Evolutionary conservation across 1,139 yeast genomes (phyloP).

Genomic region (Suhomyces wounanorum): DNA sequence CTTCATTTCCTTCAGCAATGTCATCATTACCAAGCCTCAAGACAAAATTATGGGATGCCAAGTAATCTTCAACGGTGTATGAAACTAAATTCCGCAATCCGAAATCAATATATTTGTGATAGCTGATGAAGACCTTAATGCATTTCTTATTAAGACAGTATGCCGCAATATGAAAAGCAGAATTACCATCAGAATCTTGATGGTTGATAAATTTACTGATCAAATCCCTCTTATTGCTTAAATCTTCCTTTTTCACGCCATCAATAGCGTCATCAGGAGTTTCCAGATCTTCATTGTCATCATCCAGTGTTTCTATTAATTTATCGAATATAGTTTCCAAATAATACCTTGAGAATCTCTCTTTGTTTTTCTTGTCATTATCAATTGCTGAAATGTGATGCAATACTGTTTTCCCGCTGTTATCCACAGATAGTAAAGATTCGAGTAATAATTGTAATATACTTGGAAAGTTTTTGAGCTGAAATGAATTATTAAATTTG

Average conservation of each 20-base stretch:
- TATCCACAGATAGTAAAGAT: constrained; percentile 71
- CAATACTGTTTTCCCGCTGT: constrained; percentile 68
- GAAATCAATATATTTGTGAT: constrained; percentile 69
- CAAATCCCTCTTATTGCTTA: constrained; percentile 26
- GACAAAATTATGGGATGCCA: constrained; percentile 45
- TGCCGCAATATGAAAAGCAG: constrained; percentile 84
- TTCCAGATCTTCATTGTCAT: constrained; percentile 16
- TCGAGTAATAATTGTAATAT: constrained; percentile 76
- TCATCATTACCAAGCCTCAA: constrained; percentile 19
- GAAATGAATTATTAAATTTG: constrained; percentile 83
- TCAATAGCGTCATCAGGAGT: constrained; percentile 12
- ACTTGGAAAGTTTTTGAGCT: constrained; percentile 69
- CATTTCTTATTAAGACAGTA: constrained; percentile 73
- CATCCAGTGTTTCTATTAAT: constrained; percentile 31
- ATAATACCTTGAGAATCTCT: constrained; percentile 79
- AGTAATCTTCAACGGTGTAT: constrained; percentile 73
- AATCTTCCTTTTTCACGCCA: constrained; percentile 6
- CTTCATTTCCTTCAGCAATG: constrained; percentile 15
- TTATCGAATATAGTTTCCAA: constrained; percentile 75
- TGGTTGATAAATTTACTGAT: constrained; percentile 73
- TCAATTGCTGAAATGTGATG: constrained; percentile 71
- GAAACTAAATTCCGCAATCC: constrained; percentile 67
- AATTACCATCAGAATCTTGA: constrained; percentile 83
- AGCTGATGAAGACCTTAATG: constrained; percentile 68
- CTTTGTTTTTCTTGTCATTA: constrained; percentile 48